Evolutionary conservation across 2,329 filamentous ascomycete species (phyloP).

Genomic region (Cadophora luteo-olivacea): DNA sequence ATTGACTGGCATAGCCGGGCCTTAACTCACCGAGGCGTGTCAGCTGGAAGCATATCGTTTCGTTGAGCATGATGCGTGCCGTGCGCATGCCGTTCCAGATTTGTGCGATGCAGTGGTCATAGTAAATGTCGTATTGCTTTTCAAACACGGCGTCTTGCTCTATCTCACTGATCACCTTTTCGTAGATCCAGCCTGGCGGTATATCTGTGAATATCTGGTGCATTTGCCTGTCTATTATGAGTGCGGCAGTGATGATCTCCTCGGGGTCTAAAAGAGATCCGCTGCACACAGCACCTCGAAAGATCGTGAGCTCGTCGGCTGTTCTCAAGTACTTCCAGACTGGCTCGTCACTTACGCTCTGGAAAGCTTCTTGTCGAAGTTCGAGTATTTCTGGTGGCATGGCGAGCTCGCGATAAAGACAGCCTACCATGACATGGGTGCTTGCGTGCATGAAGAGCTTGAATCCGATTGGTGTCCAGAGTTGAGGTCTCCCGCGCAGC

Average conservation of each 20-base stretch:
- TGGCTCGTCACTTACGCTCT: constrained; percentile 48
- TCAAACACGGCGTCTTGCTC: not conserved
- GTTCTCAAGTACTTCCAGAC: constrained; percentile 53
- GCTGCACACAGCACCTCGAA: not conserved
- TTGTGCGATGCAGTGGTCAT: constrained; percentile 31
- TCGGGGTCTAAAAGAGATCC: not conserved
- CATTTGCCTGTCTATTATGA: constrained; percentile 26
- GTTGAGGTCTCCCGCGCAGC: constrained; percentile 55
- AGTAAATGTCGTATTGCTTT: constrained; percentile 34
- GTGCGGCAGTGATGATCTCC: not conserved
- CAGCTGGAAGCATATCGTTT: constrained; percentile 31
- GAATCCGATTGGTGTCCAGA: constrained; percentile 53
- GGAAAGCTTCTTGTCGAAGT: constrained; percentile 52
- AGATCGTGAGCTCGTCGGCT: constrained; percentile 3
- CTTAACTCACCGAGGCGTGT: constrained; percentile 22
- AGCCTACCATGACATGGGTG: constrained; percentile 57
- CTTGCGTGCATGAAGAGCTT: constrained; percentile 62
- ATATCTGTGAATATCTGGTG: constrained; percentile 22
- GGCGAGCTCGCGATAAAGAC: constrained; percentile 55
- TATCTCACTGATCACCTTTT: constrained; percentile 27
- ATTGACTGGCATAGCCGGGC: constrained; percentile 17
- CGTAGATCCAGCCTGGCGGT: constrained; percentile 32
- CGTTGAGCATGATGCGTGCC: constrained; percentile 31
- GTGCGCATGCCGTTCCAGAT: constrained; percentile 32
- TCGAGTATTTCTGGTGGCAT: constrained; percentile 56